Evolutionary conservation across 148 eudicot genomes (phyloP).

Genomic region (Camellia japonica): DNA sequence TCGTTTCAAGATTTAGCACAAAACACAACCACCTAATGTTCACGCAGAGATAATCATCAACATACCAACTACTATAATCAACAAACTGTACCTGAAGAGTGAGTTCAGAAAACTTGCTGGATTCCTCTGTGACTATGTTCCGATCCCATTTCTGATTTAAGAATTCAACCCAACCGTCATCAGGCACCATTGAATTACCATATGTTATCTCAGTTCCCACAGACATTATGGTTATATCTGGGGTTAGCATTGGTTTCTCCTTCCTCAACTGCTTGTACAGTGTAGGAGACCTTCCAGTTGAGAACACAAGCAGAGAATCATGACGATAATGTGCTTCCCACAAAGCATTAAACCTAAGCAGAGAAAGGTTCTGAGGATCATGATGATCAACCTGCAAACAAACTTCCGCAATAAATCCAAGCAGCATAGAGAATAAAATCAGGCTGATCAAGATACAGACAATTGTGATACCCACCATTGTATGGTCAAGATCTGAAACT

Average conservation of each 20-base stretch:
- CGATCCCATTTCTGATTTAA: constrained; percentile 64
- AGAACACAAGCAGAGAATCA: constrained; percentile 68
- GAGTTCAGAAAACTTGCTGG: constrained; percentile 55
- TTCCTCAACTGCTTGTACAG: constrained; percentile 64
- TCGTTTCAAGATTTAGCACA: background rate
- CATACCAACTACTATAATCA: background rate
- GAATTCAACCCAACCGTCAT: constrained; percentile 57
- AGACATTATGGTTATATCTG: constrained; percentile 70
- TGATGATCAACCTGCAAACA: constrained; percentile 68
- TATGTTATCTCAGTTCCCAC: constrained; percentile 80
- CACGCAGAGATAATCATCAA: background rate
- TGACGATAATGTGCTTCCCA: constrained; percentile 72
- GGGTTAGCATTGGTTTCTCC: constrained; percentile 72
- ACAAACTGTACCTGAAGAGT: constrained; percentile 52
- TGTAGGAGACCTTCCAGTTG: constrained; percentile 68
- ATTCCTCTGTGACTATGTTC: constrained; percentile 50
- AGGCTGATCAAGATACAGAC: background rate
- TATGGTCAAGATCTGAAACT: constrained; percentile 77
- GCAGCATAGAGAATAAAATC: background rate
- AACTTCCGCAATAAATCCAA: constrained; percentile 11
- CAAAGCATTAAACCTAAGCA: constrained; percentile 64
- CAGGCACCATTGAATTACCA: constrained; percentile 68
- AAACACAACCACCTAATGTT: background rate
- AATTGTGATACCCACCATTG: constrained; percentile 44
- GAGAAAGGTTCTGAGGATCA: constrained; percentile 55